Base-by-base conservation (phyloP, 2,329 filamentous ascomycete genomes). In the Neofusicoccum parvum region DNA sequence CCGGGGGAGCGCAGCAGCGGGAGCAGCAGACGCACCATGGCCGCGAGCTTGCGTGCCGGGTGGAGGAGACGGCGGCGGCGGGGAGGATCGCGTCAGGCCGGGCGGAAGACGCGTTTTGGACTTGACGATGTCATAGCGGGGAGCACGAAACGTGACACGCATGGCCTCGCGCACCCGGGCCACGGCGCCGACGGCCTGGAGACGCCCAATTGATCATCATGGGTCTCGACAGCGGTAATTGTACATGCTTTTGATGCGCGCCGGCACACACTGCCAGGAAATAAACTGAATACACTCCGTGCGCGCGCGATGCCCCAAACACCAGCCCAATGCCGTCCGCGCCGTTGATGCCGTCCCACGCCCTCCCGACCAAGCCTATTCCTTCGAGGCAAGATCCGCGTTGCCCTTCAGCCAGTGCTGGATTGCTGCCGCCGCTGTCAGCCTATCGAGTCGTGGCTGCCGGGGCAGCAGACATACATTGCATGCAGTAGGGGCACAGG, bases 401-500 rank as follows among this genome's bases (percentile, higher is more conserved):
- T 53, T 48, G 46, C 49, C 46, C 46, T 65, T 65, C 53, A 65
- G 27, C 64, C 64, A 65, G 20, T 65, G 56, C 46, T 65, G 48
- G 45, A 65, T 65, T 23, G 64, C 64, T 65, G 37, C 39, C 9
- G 11, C 23, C 5, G 5, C 14, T 23, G 49, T 64, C 49, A 56
- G 62, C 32, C 2, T 49, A 14, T 36, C 5, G 34, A 4, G 11
- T 9, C 17, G n/a, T 12, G 12, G 7, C 17, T 27, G n/a, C 11
- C 12, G 10, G 32, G 17, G 15, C 20, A 39, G 23, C 12, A 2
- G 36, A 73, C 88, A 73, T 85, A 96, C 94, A 90, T 78, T 87
- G 83, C 68, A 96, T 89, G 79, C 95, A 99, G 74, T 91, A 88
- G 20, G 92, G 89, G 79, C 95, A 99, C 69, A 99, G 78, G 41